A percentile compares a stretch with the other conserved stretches of the same genome.
Evolutionary conservation across 306 rosid genomes (phyloP).

Genomic region (Ormosia emarginata): DNA sequence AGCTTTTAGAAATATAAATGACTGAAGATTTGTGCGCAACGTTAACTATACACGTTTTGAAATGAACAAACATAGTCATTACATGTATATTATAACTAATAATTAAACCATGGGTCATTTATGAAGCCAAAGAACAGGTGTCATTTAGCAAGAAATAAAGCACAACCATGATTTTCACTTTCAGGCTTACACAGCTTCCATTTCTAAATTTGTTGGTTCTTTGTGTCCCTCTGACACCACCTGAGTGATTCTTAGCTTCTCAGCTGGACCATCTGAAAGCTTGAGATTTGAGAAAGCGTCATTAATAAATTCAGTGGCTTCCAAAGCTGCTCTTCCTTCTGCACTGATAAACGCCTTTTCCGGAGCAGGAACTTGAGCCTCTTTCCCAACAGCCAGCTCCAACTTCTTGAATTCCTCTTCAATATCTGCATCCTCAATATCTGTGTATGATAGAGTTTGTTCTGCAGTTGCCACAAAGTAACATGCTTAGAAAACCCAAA

Average conservation of each 20-base stretch:
- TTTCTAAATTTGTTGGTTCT: constrained; percentile 23
- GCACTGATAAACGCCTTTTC: constrained; percentile 8
- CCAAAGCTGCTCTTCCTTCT: constrained; percentile 26
- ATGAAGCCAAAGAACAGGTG: neutral
- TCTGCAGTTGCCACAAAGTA: constrained; percentile 43
- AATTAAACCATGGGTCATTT: neutral
- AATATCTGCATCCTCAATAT: constrained; percentile 60
- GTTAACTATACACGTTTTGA: constrained; percentile 11
- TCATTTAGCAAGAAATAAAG: neutral
- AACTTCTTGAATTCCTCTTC: constrained; percentile 76
- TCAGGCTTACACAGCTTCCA: constrained; percentile 38
- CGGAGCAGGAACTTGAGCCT: constrained; percentile 14
- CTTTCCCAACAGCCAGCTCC: constrained; percentile 51
- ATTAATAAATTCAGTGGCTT: constrained; percentile 41
- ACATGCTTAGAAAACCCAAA: neutral
- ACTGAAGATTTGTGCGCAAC: neutral
- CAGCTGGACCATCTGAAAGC: constrained; percentile 38
- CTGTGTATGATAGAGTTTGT: constrained; percentile 40
- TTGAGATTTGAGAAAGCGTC: constrained; percentile 62
- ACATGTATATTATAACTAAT: neutral
- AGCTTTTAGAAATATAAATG: neutral
- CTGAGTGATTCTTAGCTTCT: constrained; percentile 13
- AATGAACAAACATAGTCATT: neutral
- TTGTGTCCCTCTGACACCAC: constrained; percentile 5
- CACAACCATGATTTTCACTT: constrained; percentile 8